Conservation (phyloP, 106 monocot genomes). For the Posidonia australis region DNA sequence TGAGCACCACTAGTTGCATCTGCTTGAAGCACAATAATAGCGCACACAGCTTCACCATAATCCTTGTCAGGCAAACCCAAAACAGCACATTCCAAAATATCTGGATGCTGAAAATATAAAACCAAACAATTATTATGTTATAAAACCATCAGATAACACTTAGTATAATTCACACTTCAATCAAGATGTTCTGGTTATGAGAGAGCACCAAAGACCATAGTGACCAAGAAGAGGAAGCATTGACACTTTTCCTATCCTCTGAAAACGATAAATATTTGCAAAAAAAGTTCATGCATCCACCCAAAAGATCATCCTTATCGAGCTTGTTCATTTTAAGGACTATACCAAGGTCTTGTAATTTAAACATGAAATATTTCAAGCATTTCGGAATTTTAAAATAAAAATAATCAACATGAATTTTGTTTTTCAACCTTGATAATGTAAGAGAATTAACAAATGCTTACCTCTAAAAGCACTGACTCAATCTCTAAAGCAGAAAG, state of each 20-base stretch:
- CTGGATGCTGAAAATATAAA: conserved; percentile 45
- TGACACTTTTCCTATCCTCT: not conserved
- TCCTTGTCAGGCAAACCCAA: conserved; percentile 74
- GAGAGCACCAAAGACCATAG: not conserved
- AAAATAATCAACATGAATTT: not conserved
- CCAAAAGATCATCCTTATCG: not conserved
- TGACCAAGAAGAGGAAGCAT: not conserved
- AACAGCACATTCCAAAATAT: conserved; percentile 73
- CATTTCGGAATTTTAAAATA: not conserved
- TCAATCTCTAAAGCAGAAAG: conserved; percentile 95
- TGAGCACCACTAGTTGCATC: conserved; percentile 28
- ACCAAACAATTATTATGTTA: not conserved
- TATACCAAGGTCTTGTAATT: too few species aligned
- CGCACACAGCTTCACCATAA: conserved; percentile 80
- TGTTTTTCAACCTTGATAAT: not conserved
- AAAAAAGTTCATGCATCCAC: not conserved
- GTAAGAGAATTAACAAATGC: conserved; percentile 2
- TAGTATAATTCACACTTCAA: too few species aligned
- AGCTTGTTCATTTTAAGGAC: too few species aligned
- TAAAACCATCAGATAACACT: too few species aligned
- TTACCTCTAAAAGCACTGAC: conserved; percentile 83
- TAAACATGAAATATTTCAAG: not conserved
- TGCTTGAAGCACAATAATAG: conserved; percentile 58
- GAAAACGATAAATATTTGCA: not conserved
- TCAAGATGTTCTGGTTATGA: not conserved